Conservation (phyloP, 306 rosid genomes). For the Prunus kanzakura region DNA sequence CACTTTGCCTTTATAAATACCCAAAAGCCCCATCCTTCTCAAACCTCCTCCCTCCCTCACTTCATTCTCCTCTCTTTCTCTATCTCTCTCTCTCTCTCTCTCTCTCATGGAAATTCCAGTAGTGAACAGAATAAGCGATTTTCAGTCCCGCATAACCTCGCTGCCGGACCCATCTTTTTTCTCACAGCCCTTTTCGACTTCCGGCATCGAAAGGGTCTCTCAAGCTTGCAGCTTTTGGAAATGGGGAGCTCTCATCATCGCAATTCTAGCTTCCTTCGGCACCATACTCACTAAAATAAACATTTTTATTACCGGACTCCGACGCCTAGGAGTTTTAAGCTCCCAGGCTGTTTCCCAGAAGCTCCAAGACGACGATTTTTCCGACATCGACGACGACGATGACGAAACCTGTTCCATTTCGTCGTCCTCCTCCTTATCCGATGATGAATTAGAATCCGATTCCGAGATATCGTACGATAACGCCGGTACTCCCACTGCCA, state of each 20-base stretch:
- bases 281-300: constrained; percentile 50
- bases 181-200: constrained; percentile 30
- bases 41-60: background rate
- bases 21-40: background rate
- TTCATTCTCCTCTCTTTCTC: background rate
- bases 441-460: background rate
- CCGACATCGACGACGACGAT: constrained; percentile 32
- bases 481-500: background rate
- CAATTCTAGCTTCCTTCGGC: constrained; percentile 56
- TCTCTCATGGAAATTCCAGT: constrained; percentile 48
- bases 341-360: constrained; percentile 25
- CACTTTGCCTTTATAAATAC: background rate
- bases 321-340: constrained; percentile 11
- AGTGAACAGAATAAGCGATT: constrained; percentile 43
- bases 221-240: constrained; percentile 39
- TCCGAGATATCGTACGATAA: constrained; percentile 23
- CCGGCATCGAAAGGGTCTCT: constrained; percentile 30
- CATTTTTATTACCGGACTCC: constrained; percentile 29
- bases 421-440: constrained; percentile 24
- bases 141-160: constrained; percentile 27
- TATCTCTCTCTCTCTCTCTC: too few species aligned
- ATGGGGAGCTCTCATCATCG: constrained; percentile 60
- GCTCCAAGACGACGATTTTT: constrained; percentile 21
- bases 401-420: constrained; percentile 21
- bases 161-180: constrained; percentile 31